A percentile compares a stretch with the other conserved stretches of the same genome.
Evolutionary conservation across 2,329 filamentous ascomycete genomes (phyloP).

Genomic region (Hymenoscyphus infarciens): DNA sequence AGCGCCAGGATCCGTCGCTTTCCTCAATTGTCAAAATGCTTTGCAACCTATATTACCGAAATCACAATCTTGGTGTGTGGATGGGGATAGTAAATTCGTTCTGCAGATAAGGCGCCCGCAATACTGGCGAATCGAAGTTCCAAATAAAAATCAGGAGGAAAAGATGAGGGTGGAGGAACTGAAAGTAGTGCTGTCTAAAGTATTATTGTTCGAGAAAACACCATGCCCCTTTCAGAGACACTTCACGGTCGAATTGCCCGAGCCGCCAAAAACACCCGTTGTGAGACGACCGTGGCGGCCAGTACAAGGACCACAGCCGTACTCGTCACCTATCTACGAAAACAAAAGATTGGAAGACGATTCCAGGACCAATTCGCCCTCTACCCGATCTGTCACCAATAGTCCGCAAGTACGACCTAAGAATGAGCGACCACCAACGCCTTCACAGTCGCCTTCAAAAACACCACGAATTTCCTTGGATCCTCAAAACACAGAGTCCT

Average conservation of each 20-base stretch:
- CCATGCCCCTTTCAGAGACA: conserved; percentile 77
- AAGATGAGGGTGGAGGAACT: conserved; percentile 61
- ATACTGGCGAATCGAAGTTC: conserved; percentile 89
- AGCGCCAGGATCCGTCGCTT: conserved; percentile 80
- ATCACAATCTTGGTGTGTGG: conserved; percentile 92
- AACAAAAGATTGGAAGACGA: conserved; percentile 13
- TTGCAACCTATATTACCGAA: conserved; percentile 84
- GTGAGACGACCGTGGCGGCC: conserved; percentile 69
- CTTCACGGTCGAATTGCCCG: conserved; percentile 72
- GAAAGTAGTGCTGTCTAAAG: conserved; percentile 64
- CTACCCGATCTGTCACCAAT: background rate
- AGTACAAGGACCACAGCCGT: conserved; percentile 27
- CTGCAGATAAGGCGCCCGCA: conserved; percentile 77
- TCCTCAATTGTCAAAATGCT: conserved; percentile 79
- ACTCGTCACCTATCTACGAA: conserved; percentile 15
- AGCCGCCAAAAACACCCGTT: conserved; percentile 60
- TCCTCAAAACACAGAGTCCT: background rate
- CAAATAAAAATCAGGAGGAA: conserved; percentile 61
- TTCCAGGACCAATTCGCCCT: conserved; percentile 1
- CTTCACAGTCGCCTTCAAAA: conserved; percentile 7
- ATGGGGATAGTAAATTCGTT: conserved; percentile 81
- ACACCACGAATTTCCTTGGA: background rate
- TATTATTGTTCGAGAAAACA: conserved; percentile 84
- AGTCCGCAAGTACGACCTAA: background rate
- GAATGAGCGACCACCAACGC: conserved; percentile 6